A percentile compares a stretch with the other conserved stretches of the same genome.
Conservation (phyloP, 768 basidiomycete genomes). For the Imleria badia region DNA sequence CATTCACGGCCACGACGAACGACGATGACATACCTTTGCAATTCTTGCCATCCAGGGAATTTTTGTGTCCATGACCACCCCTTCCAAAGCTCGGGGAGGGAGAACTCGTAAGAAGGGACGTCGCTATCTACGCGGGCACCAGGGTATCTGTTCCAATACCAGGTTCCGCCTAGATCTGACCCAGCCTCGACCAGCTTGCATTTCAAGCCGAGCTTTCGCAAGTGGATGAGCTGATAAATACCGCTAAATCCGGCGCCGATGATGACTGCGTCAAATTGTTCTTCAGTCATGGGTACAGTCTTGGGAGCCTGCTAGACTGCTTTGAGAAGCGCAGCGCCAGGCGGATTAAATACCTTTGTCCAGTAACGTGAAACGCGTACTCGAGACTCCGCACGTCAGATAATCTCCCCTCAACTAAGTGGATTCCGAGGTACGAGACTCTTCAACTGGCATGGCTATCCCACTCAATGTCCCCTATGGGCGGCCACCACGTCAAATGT, state of each 20-base stretch:
- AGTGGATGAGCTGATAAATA: constrained; percentile 9
- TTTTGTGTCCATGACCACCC: constrained; percentile 12
- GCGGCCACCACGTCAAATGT: no score
- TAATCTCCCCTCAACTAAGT: no score
- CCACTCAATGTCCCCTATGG: no score
- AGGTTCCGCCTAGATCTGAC: constrained; percentile 8
- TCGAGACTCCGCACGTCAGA: no score
- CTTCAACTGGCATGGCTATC: no score
- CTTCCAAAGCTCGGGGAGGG: constrained; percentile 14
- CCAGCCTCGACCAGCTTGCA: constrained; percentile 5
- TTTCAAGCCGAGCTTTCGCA: constrained; percentile 8
- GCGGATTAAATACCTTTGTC: no score
- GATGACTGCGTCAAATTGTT: constrained; percentile 6
- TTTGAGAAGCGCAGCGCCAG: no score
- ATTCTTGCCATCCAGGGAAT: constrained; percentile 7
- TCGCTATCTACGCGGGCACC: constrained; percentile 11
- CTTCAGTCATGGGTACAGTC: neutral
- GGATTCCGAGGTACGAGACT: no score
- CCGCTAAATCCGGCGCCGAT: constrained; percentile 13
- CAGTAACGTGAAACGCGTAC: no score
- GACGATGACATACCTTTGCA: neutral
- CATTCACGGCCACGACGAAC: neutral
- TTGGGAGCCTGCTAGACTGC: no score
- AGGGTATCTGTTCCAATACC: constrained; percentile 17
- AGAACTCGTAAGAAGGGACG: constrained; percentile 7